Percentiles rank a stretch among this genome's conserved stretches.
These are phyloP conservation scores for Acanthamoeba rhysodes DNA, from an alignment of 208 protist genomes.

Conservation along the genomic window DNA sequence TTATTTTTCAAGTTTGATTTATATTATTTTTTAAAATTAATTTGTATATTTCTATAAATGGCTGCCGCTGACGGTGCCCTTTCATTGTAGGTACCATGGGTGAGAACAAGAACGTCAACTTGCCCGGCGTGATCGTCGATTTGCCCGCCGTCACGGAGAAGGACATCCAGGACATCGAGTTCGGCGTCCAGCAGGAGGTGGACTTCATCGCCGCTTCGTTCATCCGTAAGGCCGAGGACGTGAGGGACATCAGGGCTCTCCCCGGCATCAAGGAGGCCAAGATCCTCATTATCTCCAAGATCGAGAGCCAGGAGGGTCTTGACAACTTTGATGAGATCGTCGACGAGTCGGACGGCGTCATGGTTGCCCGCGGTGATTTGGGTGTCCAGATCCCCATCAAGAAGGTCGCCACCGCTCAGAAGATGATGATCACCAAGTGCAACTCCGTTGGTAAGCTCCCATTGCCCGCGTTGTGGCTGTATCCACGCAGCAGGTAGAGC, in stretches of 20 bases:
- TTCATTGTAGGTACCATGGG: slow-evolving; percentile 79
- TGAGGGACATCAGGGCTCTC: slow-evolving; percentile 94
- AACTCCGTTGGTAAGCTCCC: slow-evolving; percentile 60
- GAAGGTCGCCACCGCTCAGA: slow-evolving; percentile 98
- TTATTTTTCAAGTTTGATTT: slow-evolving; percentile 45
- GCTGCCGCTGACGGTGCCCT: too few species aligned
- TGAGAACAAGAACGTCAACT: slow-evolving; percentile 88
- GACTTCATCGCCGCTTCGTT: slow-evolving; percentile 99
- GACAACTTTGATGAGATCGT: slow-evolving; percentile 99
- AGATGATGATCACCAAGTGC: slow-evolving; percentile 98
- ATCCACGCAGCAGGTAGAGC: too few species aligned
- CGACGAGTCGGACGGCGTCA: slow-evolving; percentile 97
- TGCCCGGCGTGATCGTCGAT: slow-evolving; percentile 87
- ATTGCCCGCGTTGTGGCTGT: not conserved
- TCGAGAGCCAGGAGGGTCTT: slow-evolving; percentile 98
- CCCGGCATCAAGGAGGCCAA: slow-evolving; percentile 94
- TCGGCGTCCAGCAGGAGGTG: slow-evolving; percentile 94
- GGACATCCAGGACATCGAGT: slow-evolving; percentile 85
- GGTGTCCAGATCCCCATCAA: slow-evolving; percentile 99
- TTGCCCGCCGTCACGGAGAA: slow-evolving; percentile 90
- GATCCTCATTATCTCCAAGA: slow-evolving; percentile 98
- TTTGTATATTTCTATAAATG: slow-evolving; percentile 2
- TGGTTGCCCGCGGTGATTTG: slow-evolving; percentile 99
- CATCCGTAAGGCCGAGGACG: slow-evolving; percentile 96
- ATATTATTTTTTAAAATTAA: not conserved